These are phyloP conservation scores for Ambrosiella xylebori DNA, from an alignment of 2,329 filamentous ascomycete species.

Conservation along the genomic window DNA sequence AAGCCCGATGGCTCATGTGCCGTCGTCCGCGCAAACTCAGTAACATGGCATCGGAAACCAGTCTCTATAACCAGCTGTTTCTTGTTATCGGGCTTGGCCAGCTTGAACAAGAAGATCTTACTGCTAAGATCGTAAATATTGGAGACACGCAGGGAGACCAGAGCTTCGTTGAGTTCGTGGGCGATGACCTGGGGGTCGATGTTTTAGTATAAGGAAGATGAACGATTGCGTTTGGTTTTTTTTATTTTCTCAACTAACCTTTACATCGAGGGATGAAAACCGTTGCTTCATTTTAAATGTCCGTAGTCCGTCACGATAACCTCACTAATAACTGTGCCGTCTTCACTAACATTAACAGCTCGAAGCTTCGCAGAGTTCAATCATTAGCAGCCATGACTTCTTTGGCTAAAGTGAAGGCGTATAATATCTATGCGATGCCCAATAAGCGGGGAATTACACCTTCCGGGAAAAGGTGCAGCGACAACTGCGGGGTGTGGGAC, in stretches of 20 bases:
- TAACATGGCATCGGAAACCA: constrained; percentile 89
- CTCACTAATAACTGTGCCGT: not conserved
- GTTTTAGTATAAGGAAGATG: not conserved
- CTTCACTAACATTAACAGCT: too few species aligned
- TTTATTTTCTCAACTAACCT: constrained; percentile 25
- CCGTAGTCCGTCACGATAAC: not conserved
- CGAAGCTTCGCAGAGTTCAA: not conserved
- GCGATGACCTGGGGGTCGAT: constrained; percentile 55
- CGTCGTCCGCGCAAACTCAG: constrained; percentile 74
- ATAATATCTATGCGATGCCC: not conserved
- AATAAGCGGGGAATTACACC: not conserved
- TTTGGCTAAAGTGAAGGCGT: too few species aligned
- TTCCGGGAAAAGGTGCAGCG: not conserved
- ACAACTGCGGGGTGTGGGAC: not conserved
- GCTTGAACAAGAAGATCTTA: constrained; percentile 89
- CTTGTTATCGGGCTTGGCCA: constrained; percentile 75
- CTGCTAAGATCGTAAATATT: constrained; percentile 96
- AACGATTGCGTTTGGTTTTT: too few species aligned
- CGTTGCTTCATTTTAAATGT: constrained; percentile 51
- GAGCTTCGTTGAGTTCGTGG: constrained; percentile 66
- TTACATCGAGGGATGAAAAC: constrained; percentile 65
- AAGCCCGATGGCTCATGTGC: constrained; percentile 73
- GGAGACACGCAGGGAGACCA: constrained; percentile 64
- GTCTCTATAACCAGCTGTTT: constrained; percentile 86
- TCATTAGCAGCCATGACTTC: not conserved